Evolutionary conservation across 768 basidiomycete species (phyloP).

Genomic region (Mycena filopes): DNA sequence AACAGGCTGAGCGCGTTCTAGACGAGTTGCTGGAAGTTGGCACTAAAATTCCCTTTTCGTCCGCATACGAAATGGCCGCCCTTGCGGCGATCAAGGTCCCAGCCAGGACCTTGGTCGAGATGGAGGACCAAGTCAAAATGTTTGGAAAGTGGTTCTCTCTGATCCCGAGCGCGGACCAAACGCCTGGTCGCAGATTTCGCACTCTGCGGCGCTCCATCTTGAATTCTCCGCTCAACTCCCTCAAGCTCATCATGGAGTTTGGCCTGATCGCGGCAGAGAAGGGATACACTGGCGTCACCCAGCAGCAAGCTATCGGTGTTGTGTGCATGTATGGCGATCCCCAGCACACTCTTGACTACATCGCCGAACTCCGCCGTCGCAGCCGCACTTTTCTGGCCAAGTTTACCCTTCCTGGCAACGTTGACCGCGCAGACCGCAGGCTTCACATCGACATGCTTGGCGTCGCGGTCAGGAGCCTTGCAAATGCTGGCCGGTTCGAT

Average conservation of each 20-base stretch:
- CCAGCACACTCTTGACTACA: conserved; percentile 47
- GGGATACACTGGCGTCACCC: conserved; percentile 48
- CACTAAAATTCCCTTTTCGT: conserved; percentile 47
- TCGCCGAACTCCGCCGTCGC: conserved; percentile 47
- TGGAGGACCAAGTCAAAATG: conserved; percentile 33
- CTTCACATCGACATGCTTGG: conserved; percentile 37
- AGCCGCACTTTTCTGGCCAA: conserved; percentile 34
- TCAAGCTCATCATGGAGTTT: conserved; percentile 53
- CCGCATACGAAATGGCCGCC: conserved; percentile 51
- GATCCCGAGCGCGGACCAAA: conserved; percentile 45
- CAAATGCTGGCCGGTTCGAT: conserved; percentile 47
- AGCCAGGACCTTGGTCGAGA: conserved; percentile 7
- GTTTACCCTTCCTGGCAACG: conserved; percentile 7
- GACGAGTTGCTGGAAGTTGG: conserved; percentile 52
- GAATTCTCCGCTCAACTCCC: conserved; percentile 44
- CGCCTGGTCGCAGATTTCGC: conserved; percentile 23
- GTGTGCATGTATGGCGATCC: conserved; percentile 51
- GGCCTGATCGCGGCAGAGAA: conserved; percentile 57
- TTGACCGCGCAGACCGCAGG: conserved; percentile 21
- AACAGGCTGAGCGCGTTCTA: conserved; percentile 47
- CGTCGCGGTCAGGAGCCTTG: conserved; percentile 55
- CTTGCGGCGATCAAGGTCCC: conserved; percentile 33
- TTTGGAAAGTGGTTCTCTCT: conserved; percentile 57
- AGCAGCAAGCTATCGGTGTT: conserved; percentile 44
- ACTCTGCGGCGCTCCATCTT: conserved; percentile 35